These are phyloP conservation scores for Cryphonectria parasitica DNA, from an alignment of 2,329 filamentous ascomycete species.

Conservation along the genomic window DNA sequence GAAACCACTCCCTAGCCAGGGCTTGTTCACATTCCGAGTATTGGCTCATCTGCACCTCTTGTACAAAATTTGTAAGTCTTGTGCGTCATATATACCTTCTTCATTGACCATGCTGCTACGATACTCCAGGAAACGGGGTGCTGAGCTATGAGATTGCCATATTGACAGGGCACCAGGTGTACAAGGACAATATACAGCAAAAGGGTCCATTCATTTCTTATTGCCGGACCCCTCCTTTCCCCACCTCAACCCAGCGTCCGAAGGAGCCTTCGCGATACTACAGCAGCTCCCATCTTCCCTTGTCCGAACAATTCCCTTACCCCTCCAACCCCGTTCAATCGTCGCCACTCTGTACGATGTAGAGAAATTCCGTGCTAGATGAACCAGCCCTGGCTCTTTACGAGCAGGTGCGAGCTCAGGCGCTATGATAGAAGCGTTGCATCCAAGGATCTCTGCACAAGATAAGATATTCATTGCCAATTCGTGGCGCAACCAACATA, in stretches of 20 bases:
- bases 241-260: neutral
- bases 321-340: neutral
- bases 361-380: neutral
- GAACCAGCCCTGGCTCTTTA: neutral
- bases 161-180: neutral
- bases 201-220: neutral
- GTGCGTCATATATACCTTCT: neutral
- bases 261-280: neutral
- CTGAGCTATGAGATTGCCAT: neutral
- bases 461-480: conserved; percentile 16
- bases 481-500: neutral
- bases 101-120: neutral
- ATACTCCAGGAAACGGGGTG: neutral
- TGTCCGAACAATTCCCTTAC: neutral
- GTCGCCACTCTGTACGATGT: neutral
- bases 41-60: neutral
- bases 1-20: neutral
- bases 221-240: neutral
- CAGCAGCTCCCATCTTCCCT: neutral
- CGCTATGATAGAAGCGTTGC: neutral
- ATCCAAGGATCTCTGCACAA: neutral
- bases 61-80: neutral
- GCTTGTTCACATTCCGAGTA: neutral
- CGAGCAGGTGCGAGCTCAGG: neutral
- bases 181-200: neutral